phyloP scores from a whole-genome alignment of 352 stramenopile genomes.

The Phytophthora hibernalis region DNA sequence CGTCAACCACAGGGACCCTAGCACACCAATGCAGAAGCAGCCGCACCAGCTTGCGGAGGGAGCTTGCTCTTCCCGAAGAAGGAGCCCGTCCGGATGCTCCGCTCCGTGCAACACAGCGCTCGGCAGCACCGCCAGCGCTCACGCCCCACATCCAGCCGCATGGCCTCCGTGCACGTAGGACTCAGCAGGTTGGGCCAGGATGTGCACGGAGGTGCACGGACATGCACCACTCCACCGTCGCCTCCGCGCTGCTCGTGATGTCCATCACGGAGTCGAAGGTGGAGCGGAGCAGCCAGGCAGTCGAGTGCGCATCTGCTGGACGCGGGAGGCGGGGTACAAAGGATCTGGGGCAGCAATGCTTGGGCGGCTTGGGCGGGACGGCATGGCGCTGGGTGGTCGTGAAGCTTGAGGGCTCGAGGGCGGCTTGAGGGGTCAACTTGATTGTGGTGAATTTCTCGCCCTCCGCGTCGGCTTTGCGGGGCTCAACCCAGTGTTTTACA shows the following conservation, averaged over 20 bases:
- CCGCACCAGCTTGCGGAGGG: neutral
- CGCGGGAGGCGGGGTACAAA: no score
- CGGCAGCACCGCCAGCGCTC: neutral
- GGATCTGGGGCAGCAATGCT: no score
- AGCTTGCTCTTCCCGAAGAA: slow-evolving; percentile 9
- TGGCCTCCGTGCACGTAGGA: neutral
- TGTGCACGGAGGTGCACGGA: neutral
- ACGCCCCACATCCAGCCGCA: neutral
- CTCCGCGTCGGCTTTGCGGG: no score
- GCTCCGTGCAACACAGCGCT: neutral
- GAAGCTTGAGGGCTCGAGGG: no score
- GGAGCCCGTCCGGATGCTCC: neutral
- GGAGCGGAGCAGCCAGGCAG: neutral
- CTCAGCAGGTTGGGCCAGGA: neutral
- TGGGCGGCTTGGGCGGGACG: no score
- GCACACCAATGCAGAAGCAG: neutral
- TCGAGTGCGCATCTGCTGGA: neutral
- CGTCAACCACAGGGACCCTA: neutral
- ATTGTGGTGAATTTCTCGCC: no score
- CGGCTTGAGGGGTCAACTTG: no score
- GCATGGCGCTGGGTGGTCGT: no score
- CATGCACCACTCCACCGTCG: neutral
- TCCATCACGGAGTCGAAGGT: neutral
- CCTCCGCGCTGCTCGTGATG: neutral
- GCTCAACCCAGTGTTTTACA: no score